phyloP scores from a whole-genome alignment of 306 rosid species.

The Astragalus glycyphyllos region DNA sequence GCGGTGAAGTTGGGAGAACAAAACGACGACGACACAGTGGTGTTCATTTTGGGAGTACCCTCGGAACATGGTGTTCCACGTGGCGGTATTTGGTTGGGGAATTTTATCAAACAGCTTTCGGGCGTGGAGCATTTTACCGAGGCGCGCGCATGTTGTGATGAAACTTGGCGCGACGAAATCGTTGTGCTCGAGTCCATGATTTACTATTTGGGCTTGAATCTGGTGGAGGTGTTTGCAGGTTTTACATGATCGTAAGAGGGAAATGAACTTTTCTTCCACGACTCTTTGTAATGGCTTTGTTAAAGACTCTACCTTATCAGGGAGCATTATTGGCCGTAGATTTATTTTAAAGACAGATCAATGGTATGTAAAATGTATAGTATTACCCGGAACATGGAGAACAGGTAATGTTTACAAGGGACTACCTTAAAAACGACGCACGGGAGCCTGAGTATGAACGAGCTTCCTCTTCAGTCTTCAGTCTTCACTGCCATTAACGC shows the following conservation, averaged over 20 bases:
- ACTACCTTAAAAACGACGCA: too few species aligned
- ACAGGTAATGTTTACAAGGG: neutral
- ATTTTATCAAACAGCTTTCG: conserved; percentile 61
- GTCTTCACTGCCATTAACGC: neutral
- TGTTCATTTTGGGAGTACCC: conserved; percentile 51
- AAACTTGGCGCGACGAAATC: conserved; percentile 57
- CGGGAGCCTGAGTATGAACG: neutral
- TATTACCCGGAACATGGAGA: neutral
- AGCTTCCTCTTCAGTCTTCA: neutral
- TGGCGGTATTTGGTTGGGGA: conserved; percentile 57
- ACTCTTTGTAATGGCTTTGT: conserved; percentile 44
- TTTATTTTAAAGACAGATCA: neutral
- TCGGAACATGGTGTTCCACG: conserved; percentile 71
- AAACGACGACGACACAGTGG: conserved; percentile 50
- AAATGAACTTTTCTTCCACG: conserved; percentile 62
- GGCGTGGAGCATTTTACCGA: conserved; percentile 53
- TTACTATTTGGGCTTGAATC: conserved; percentile 59
- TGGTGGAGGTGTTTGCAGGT: conserved; percentile 50
- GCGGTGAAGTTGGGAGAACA: conserved; percentile 57
- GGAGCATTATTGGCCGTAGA: conserved; percentile 11
- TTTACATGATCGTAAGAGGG: conserved; percentile 73
- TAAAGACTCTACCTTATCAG: neutral
- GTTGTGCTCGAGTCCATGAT: conserved; percentile 59
- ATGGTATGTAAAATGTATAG: neutral
- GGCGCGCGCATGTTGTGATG: conserved; percentile 48